Conservation (phyloP, 306 rosid species). For the Betula pendula region DNA sequence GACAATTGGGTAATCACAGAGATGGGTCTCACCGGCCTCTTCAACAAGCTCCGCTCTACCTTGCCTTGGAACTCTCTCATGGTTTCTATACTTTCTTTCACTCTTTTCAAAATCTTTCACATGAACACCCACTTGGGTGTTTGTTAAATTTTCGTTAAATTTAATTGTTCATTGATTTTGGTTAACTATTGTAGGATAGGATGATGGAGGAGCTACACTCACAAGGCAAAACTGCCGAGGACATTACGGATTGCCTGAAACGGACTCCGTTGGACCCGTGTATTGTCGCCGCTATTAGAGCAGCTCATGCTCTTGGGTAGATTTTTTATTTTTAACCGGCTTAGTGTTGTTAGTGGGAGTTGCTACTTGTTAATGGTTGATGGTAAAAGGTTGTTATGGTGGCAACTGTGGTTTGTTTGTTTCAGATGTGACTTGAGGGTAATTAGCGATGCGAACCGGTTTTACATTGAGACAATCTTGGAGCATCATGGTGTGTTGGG, state of each 20-base stretch:
- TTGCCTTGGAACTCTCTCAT: slow-evolving; percentile 77
- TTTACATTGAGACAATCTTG: slow-evolving; percentile 61
- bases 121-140: background rate
- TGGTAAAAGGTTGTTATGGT: background rate
- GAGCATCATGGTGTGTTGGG: slow-evolving; percentile 57
- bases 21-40: slow-evolving; percentile 59
- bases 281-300: slow-evolving; percentile 60
- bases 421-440: slow-evolving; percentile 74
- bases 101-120: background rate
- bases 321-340: background rate
- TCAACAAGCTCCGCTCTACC: slow-evolving; percentile 56
- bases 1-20: slow-evolving; percentile 64
- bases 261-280: slow-evolving; percentile 48
- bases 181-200: slow-evolving; percentile 39
- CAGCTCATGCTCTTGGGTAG: slow-evolving; percentile 63
- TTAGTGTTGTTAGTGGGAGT: background rate
- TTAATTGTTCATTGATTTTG: background rate
- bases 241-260: slow-evolving; percentile 58
- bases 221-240: slow-evolving; percentile 42
- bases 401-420: slow-evolving; percentile 7
- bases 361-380: background rate
- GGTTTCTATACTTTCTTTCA: slow-evolving; percentile 32
- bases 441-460: slow-evolving; percentile 74
- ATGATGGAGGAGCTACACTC: slow-evolving; percentile 72
- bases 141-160: background rate